Conservation (phyloP, 169 alveolate species). For the Fabrea salina region DNA sequence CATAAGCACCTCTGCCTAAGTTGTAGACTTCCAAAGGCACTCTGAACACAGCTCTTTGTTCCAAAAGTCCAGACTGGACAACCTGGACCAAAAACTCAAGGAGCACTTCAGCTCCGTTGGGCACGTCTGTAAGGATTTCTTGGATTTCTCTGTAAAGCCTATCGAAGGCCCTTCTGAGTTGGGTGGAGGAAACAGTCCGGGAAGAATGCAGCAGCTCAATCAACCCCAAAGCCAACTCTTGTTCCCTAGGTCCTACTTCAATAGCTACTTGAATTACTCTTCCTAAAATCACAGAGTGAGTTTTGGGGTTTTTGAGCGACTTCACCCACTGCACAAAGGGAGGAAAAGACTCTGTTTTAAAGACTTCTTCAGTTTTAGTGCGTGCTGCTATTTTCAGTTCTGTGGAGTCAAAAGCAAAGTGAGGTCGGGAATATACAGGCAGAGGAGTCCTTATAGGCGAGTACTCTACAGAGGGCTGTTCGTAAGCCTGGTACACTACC, state of each 20-base stretch:
- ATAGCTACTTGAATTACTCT: not conserved
- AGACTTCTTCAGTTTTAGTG: not conserved
- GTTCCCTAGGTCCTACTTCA: not conserved
- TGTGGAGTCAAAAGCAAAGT: not conserved
- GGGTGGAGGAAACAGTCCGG: not conserved
- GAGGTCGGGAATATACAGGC: not conserved
- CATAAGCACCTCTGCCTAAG: not conserved
- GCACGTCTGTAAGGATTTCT: not conserved
- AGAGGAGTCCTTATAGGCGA: not conserved
- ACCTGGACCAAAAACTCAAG: not conserved
- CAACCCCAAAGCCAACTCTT: not conserved
- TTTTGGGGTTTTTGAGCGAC: not conserved
- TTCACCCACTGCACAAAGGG: not conserved
- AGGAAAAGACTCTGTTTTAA: not conserved
- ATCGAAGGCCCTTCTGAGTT: conserved; percentile 25
- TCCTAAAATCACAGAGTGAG: not conserved
- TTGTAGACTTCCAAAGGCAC: conserved; percentile 2
- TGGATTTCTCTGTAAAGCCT: not conserved
- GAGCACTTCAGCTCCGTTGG: conserved; percentile 18
- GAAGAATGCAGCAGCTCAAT: not conserved
- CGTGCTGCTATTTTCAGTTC: conserved; percentile 1
- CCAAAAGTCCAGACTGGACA: not conserved
- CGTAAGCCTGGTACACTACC: not conserved
- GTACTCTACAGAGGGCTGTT: not conserved
- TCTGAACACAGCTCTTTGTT: not conserved